A percentile compares a stretch with the other conserved stretches of the same genome.
phyloP scores from a whole-genome alignment of 2,329 filamentous ascomycete genomes.

The Xylaria arbuscula region DNA sequence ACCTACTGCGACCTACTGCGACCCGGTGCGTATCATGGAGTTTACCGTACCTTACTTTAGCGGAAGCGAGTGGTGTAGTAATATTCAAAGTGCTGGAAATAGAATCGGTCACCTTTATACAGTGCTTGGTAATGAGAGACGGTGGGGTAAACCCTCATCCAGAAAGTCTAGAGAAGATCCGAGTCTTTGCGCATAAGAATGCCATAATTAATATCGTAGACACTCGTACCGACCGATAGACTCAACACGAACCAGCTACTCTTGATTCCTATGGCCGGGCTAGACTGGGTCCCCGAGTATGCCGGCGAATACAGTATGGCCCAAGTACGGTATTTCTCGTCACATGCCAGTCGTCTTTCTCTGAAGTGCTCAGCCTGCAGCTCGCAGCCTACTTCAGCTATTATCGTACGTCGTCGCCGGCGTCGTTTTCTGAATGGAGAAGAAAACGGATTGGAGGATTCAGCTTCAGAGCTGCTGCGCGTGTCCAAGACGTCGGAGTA shows the following conservation, averaged over 20 bases:
- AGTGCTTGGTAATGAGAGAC: not conserved
- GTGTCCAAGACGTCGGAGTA: constrained; percentile 26
- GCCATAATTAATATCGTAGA: constrained; percentile 11
- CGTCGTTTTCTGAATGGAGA: constrained; percentile 2
- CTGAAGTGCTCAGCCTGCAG: constrained; percentile 16
- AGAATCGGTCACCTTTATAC: constrained; percentile 13
- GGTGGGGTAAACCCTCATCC: not conserved
- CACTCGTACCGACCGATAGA: constrained; percentile 6
- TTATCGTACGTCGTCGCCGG: constrained; percentile 2
- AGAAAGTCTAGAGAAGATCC: not conserved
- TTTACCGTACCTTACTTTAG: constrained; percentile 36
- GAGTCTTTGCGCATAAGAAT: not conserved
- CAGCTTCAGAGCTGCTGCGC: constrained; percentile 17
- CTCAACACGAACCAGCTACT: not conserved
- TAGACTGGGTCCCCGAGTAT: constrained; percentile 2
- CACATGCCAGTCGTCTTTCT: constrained; percentile 22
- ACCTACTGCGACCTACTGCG: constrained; percentile 34
- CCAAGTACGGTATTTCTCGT: constrained; percentile 4
- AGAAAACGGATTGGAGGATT: constrained; percentile 27
- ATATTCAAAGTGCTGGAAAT: constrained; percentile 18
- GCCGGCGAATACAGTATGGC: constrained; percentile 17
- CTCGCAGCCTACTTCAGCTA: constrained; percentile 13
- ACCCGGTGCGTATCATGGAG: constrained; percentile 34
- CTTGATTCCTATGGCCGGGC: not conserved
- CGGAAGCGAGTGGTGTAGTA: constrained; percentile 22